Percentiles rank a stretch among this genome's conserved stretches.
phyloP scores from a whole-genome alignment of 2,329 filamentous ascomycete species.

The Aureobasidium sp. region DNA sequence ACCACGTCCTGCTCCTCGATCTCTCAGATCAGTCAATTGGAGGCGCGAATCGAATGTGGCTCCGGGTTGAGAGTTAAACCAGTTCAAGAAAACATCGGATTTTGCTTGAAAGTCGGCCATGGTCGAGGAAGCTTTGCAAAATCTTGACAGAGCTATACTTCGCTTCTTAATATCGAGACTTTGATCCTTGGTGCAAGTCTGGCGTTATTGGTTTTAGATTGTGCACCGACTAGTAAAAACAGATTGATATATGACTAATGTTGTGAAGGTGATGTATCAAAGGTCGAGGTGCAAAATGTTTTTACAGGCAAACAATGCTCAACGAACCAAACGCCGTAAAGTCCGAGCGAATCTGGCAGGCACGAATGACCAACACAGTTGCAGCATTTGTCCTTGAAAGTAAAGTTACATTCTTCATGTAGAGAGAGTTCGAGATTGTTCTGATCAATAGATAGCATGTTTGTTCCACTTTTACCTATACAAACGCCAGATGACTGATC shows the following conservation, averaged over 20 bases:
- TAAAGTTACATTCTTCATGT: background rate
- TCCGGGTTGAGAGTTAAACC: slow-evolving; percentile 46
- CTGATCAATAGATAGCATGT: slow-evolving; percentile 2
- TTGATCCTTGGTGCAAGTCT: background rate
- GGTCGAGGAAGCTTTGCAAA: background rate
- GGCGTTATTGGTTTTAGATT: background rate
- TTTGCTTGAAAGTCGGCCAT: slow-evolving; percentile 11
- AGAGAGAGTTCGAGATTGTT: background rate
- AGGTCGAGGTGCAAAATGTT: slow-evolving; percentile 8
- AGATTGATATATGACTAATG: background rate
- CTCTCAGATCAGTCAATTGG: slow-evolving; percentile 50
- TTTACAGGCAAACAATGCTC: slow-evolving; percentile 9
- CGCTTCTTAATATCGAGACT: no score
- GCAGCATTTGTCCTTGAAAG: background rate
- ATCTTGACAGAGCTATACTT: background rate
- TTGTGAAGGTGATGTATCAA: background rate
- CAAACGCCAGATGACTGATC: slow-evolving; percentile 8
- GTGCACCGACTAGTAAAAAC: background rate
- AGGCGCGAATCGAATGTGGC: slow-evolving; percentile 53
- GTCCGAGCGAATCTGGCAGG: background rate
- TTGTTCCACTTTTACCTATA: slow-evolving; percentile 13
- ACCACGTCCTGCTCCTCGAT: slow-evolving; percentile 52
- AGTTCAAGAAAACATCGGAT: slow-evolving; percentile 43
- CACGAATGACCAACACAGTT: background rate
- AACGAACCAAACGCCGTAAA: slow-evolving; percentile 1